Evolutionary conservation across 2,329 filamentous ascomycete species (phyloP).

Genomic region (Venturia effusa): DNA sequence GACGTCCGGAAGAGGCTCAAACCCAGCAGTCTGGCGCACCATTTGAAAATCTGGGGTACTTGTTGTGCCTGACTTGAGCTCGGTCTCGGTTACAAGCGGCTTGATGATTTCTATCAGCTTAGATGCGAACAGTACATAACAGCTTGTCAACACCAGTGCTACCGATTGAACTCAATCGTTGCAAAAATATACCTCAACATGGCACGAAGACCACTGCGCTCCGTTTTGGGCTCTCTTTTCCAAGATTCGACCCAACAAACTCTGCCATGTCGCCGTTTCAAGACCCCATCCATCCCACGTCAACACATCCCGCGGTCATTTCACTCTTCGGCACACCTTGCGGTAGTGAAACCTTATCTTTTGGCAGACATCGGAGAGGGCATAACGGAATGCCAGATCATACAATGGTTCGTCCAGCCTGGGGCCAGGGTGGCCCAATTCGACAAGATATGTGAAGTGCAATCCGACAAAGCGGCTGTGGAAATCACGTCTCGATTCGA

Average conservation of each 20-base stretch:
- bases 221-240: not conserved
- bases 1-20: not conserved
- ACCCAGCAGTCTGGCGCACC: not conserved
- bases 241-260: not conserved
- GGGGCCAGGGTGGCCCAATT: constrained; percentile 95
- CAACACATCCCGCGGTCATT: constrained; percentile 23
- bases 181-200: not conserved
- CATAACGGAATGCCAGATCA: constrained; percentile 96
- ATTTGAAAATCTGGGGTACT: constrained; percentile 3
- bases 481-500: constrained; percentile 91
- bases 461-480: constrained; percentile 83
- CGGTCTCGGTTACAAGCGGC: not conserved
- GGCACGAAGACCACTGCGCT: not conserved
- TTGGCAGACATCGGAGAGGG: constrained; percentile 82
- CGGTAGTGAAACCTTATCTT: constrained; percentile 64
- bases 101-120: not conserved
- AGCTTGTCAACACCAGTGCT: not conserved
- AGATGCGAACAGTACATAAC: not conserved
- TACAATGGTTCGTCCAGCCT: constrained; percentile 98
- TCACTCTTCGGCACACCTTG: constrained; percentile 20
- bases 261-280: constrained; percentile 12
- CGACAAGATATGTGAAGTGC: constrained; percentile 94
- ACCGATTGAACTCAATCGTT: not conserved
- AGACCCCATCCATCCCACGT: constrained; percentile 16
- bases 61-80: not conserved